Evolutionary conservation across 192 early-diverging fungal genomes (phyloP).

Genomic region (Coemansia sp.): DNA sequence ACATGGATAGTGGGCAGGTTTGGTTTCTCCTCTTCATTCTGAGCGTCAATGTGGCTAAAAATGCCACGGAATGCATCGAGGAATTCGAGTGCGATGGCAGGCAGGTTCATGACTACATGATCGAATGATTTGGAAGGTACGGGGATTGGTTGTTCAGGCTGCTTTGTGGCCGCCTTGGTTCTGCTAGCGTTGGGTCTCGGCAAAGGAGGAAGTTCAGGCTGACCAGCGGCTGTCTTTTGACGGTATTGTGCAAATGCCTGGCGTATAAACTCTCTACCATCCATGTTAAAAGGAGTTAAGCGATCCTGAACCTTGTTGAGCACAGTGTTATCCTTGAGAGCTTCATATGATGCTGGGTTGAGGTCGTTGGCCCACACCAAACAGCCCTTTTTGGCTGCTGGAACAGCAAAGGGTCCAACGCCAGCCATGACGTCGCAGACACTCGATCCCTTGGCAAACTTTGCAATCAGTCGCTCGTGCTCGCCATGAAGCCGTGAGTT

Average conservation of each 20-base stretch:
- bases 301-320: slow-evolving; percentile 80
- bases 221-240: slow-evolving; percentile 6
- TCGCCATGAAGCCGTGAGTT: slow-evolving; percentile 95
- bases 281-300: slow-evolving; percentile 77
- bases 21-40: no score
- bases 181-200: slow-evolving; percentile 10
- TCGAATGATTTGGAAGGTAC: slow-evolving; percentile 61
- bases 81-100: slow-evolving; percentile 95
- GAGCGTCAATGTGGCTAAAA: slow-evolving; percentile 44
- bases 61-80: slow-evolving; percentile 90
- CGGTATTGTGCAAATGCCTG: slow-evolving; percentile 67
- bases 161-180: slow-evolving; percentile 3
- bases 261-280: slow-evolving; percentile 87
- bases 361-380: slow-evolving; percentile 97
- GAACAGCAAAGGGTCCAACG: slow-evolving; percentile 95
- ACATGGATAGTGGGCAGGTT: slow-evolving; percentile 86
- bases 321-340: slow-evolving; percentile 73
- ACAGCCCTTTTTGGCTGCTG: slow-evolving; percentile 78
- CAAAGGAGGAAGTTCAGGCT: slow-evolving; percentile 11
- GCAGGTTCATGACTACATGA: slow-evolving; percentile 99
- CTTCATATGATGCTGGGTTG: slow-evolving; percentile 86
- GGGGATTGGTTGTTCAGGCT: slow-evolving; percentile 17
- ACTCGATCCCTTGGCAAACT: slow-evolving; percentile 65
- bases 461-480: slow-evolving; percentile 83
- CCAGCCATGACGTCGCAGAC: slow-evolving; percentile 97